These are phyloP conservation scores for Plasmodium falciparum DNA, from an alignment of 169 alveolate genomes.

Conservation along the genomic window DNA sequence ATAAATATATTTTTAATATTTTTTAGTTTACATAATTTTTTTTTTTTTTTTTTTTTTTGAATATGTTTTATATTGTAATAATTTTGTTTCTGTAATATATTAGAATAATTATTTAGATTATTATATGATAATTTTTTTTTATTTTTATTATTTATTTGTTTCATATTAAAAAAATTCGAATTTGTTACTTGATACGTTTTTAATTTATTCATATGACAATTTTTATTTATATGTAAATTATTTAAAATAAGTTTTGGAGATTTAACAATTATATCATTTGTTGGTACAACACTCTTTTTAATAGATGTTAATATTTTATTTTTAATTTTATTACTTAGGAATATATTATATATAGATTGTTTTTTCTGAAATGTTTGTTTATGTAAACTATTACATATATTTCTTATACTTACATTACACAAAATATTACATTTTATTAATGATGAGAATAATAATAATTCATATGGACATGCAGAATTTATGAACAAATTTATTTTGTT, in stretches of 20 bases:
- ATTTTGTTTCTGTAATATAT: neutral
- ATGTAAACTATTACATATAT: slow-evolving; percentile 48
- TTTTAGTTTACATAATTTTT: neutral
- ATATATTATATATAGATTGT: slow-evolving; percentile 12
- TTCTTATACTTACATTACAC: slow-evolving; percentile 36
- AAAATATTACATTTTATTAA: slow-evolving; percentile 41
- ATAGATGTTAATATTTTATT: slow-evolving; percentile 20
- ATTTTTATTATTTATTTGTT: too few species aligned
- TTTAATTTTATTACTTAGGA: slow-evolving; percentile 53
- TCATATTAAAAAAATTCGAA: too few species aligned
- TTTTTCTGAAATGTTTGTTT: slow-evolving; percentile 11
- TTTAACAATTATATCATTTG: too few species aligned
- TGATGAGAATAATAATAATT: slow-evolving; percentile 44
- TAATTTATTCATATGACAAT: too few species aligned
- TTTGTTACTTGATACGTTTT: too few species aligned
- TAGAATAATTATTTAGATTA: too few species aligned
- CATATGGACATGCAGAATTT: slow-evolving; percentile 50
- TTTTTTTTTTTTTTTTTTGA: slow-evolving; percentile 4
- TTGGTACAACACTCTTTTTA: slow-evolving; percentile 2
- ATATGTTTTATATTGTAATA: neutral
- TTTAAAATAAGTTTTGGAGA: too few species aligned
- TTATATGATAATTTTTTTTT: too few species aligned
- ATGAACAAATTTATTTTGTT: slow-evolving; percentile 23
- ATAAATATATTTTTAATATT: too few species aligned
- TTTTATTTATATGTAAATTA: too few species aligned